Percentiles rank a stretch among this genome's conserved stretches.
phyloP scores from a whole-genome alignment of 2,329 filamentous ascomycete species.

The Periconia sp. region DNA sequence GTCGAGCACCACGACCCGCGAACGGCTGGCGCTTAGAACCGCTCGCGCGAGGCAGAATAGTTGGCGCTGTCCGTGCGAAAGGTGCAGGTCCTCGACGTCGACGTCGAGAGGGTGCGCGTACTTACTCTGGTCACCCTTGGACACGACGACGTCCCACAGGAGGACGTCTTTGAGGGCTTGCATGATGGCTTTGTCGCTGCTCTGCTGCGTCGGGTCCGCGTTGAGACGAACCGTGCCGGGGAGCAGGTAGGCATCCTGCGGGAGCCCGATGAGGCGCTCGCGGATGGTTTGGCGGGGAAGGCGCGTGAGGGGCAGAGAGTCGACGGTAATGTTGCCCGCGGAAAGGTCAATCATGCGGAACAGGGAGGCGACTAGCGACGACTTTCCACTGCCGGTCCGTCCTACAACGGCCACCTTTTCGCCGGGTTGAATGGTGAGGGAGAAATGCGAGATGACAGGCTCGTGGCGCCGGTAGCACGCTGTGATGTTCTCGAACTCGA shows the following conservation, averaged over 20 bases:
- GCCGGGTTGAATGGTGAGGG: slow-evolving; percentile 50
- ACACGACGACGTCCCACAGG: slow-evolving; percentile 45
- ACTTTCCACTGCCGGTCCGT: slow-evolving; percentile 58
- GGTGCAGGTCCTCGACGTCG: slow-evolving; percentile 32
- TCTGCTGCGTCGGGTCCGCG: slow-evolving; percentile 46
- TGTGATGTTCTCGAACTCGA: slow-evolving; percentile 46
- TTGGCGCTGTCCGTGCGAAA: slow-evolving; percentile 59
- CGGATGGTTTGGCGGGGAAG: slow-evolving; percentile 51
- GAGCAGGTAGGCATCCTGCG: slow-evolving; percentile 57
- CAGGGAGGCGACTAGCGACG: slow-evolving; percentile 51
- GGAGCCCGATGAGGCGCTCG: slow-evolving; percentile 49
- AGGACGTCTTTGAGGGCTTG: slow-evolving; percentile 51
- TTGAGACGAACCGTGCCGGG: slow-evolving; percentile 53
- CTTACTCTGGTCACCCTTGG: slow-evolving; percentile 30
- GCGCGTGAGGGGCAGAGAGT: slow-evolving; percentile 50
- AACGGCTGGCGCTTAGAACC: slow-evolving; percentile 46
- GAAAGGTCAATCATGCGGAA: slow-evolving; percentile 53
- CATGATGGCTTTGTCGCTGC: slow-evolving; percentile 45
- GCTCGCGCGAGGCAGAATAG: slow-evolving; percentile 65
- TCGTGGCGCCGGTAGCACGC: slow-evolving; percentile 46
- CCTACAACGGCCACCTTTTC: slow-evolving; percentile 57
- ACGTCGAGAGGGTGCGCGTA: slow-evolving; percentile 36
- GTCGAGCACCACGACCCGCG: slow-evolving; percentile 33
- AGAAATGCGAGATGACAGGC: slow-evolving; percentile 50
- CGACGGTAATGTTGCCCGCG: slow-evolving; percentile 49